phyloP scores from a whole-genome alignment of 1,284 basidiomycete genomes.

The Erythrobasidium hasegawianum region DNA sequence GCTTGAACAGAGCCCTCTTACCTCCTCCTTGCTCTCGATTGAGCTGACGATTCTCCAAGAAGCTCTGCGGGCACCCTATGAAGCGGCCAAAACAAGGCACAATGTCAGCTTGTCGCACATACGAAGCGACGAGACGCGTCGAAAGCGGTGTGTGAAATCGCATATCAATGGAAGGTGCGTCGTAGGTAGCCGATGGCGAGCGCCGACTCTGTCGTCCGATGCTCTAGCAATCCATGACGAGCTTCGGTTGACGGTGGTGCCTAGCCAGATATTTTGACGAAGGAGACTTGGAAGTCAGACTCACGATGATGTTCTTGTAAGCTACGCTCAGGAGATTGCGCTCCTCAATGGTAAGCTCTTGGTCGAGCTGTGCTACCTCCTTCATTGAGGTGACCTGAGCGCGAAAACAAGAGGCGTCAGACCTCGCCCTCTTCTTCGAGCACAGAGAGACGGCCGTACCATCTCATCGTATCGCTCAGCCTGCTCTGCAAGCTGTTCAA shows the following conservation, averaged over 20 bases:
- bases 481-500: conserved; percentile 39
- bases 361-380: conserved; percentile 68
- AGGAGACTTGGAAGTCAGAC: not conserved
- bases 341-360: conserved; percentile 54
- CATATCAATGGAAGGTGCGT: too few species aligned
- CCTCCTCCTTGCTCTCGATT: conserved; percentile 55
- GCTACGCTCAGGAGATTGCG: conserved; percentile 55
- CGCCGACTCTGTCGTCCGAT: too few species aligned
- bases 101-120: not conserved
- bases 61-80: conserved; percentile 52
- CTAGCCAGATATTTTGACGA: too few species aligned
- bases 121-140: too few species aligned
- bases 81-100: not conserved
- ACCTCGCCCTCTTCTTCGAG: not conserved
- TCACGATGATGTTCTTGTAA: conserved; percentile 50
- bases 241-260: too few species aligned
- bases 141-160: too few species aligned
- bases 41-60: conserved; percentile 55
- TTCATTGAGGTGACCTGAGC: conserved; percentile 99
- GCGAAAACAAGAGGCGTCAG: conserved; percentile 47
- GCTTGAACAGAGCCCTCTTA: conserved; percentile 22
- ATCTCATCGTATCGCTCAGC: conserved; percentile 95
- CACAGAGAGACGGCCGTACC: conserved; percentile 46
- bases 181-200: too few species aligned
- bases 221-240: too few species aligned